Evolutionary conservation across 225 moss, liverwort and hornwort genomes (phyloP).

Genomic region (Sphagnum contortum): DNA sequence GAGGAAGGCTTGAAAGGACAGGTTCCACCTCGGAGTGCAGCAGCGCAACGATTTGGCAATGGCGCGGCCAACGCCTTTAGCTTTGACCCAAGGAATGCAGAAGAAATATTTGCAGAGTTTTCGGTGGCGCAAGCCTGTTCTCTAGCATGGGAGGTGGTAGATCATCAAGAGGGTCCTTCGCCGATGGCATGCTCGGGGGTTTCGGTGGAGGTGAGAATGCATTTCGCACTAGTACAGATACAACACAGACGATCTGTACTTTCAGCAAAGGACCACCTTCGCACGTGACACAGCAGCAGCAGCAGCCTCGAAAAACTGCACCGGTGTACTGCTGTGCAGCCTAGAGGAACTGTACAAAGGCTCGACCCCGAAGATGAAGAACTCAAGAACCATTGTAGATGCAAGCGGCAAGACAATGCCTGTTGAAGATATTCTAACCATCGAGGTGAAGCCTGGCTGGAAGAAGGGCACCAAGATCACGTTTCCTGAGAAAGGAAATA

Average conservation of each 20-base stretch:
- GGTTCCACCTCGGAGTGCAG: conserved; percentile 48
- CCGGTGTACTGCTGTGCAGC: conserved; percentile 89
- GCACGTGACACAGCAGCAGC: too few relatives aligned
- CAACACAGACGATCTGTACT: conserved; percentile 62
- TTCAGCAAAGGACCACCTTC: conserved; percentile 79
- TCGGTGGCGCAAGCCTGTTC: conserved; percentile 49
- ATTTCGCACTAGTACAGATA: conserved; percentile 27
- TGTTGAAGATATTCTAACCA: conserved; percentile 95
- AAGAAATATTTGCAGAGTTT: conserved; percentile 73
- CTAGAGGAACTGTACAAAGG: conserved; percentile 93
- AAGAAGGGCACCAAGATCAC: conserved; percentile 99
- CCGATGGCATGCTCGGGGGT: conserved; percentile 65
- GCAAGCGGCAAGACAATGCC: conserved; percentile 82
- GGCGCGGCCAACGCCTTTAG: conserved; percentile 40
- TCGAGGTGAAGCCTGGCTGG: conserved; percentile 99
- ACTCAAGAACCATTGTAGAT: conserved; percentile 94
- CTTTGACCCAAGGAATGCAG: conserved; percentile 62
- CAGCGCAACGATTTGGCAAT: conserved; percentile 33
- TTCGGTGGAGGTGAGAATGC: conserved; percentile 43
- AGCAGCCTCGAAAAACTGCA: conserved; percentile 86
- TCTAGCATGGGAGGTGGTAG: conserved; percentile 36
- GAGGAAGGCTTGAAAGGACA: conserved; percentile 96
- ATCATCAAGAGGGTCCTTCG: conserved; percentile 28
- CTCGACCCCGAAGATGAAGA: conserved; percentile 98
- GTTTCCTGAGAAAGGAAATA: conserved; percentile 96